phyloP scores from a whole-genome alignment of 441 rosid species.

The Pelargonium fulgidum region DNA sequence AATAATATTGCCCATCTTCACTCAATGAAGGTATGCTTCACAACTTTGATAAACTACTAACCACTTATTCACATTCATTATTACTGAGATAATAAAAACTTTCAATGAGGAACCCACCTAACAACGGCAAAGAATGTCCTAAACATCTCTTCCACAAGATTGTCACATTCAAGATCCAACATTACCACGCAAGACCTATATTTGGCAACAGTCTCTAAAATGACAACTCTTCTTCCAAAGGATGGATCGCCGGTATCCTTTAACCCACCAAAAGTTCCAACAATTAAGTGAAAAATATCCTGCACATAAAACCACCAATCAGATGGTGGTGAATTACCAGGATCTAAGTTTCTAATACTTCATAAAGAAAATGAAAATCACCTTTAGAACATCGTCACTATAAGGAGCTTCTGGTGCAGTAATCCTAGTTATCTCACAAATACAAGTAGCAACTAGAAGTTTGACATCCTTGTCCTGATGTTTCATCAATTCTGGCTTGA shows the following conservation, averaged over 20 bases:
- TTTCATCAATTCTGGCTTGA: constrained; percentile 75
- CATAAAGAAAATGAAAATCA: constrained; percentile 26
- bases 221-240: constrained; percentile 65
- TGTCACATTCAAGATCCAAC: constrained; percentile 80
- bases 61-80: not conserved
- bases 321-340: not conserved
- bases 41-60: not conserved
- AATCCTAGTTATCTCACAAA: constrained; percentile 94
- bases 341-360: not conserved
- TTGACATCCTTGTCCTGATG: constrained; percentile 96
- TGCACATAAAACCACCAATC: constrained; percentile 24
- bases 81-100: not conserved
- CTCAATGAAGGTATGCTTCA: constrained; percentile 7
- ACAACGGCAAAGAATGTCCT: constrained; percentile 80
- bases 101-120: constrained; percentile 56
- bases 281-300: constrained; percentile 68
- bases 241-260: constrained; percentile 62
- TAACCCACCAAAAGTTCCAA: constrained; percentile 58
- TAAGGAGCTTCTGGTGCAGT: constrained; percentile 99
- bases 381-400: constrained; percentile 81
- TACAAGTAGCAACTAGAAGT: constrained; percentile 93
- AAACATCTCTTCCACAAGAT: constrained; percentile 65
- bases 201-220: constrained; percentile 70
- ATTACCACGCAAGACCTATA: constrained; percentile 78
- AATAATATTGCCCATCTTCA: constrained; percentile 1